These are phyloP conservation scores for Davidsoniella virescens DNA, from an alignment of 2,329 filamentous ascomycete genomes.

Conservation along the genomic window DNA sequence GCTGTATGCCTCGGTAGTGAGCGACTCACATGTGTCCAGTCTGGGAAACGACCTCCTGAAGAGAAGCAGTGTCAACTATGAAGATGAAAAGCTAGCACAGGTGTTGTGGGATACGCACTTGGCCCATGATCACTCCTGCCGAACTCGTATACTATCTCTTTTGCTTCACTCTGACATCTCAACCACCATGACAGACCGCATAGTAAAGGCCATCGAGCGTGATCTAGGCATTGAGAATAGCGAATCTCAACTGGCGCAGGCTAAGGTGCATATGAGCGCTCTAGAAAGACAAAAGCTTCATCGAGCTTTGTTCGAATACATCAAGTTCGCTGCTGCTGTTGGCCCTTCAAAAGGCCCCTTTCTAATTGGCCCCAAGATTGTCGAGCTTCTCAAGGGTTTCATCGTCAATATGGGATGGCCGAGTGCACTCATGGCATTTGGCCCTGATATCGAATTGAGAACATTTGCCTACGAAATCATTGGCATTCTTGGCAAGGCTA, in stretches of 20 bases:
- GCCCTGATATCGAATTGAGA: slow-evolving; percentile 50
- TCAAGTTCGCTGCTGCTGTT: slow-evolving; percentile 72
- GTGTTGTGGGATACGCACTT: slow-evolving; percentile 60
- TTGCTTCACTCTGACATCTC: slow-evolving; percentile 63
- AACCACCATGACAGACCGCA: slow-evolving; percentile 49
- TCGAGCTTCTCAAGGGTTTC: slow-evolving; percentile 54
- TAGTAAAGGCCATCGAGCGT: slow-evolving; percentile 49
- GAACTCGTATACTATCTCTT: slow-evolving; percentile 59
- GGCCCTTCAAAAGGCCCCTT: slow-evolving; percentile 44
- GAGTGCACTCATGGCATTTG: slow-evolving; percentile 37
- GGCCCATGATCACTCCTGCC: slow-evolving; percentile 53
- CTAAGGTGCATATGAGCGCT: slow-evolving; percentile 27
- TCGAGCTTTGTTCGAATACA: slow-evolving; percentile 67
- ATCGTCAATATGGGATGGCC: slow-evolving; percentile 78
- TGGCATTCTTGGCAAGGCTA: slow-evolving; percentile 57
- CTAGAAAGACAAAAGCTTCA: slow-evolving; percentile 67
- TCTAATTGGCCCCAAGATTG: slow-evolving; percentile 49
- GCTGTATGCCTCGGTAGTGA: slow-evolving; percentile 66
- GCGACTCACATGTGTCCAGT: slow-evolving; percentile 66
- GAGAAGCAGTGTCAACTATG: slow-evolving; percentile 56
- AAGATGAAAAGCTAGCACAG: slow-evolving; percentile 46
- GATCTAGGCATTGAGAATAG: neutral
- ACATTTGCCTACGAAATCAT: slow-evolving; percentile 82
- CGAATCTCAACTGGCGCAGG: slow-evolving; percentile 12
- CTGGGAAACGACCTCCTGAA: slow-evolving; percentile 84